A percentile compares a stretch with the other conserved stretches of the same genome.
Evolutionary conservation across 352 stramenopile species (phyloP).

Genomic region (Phytophthora sp.): DNA sequence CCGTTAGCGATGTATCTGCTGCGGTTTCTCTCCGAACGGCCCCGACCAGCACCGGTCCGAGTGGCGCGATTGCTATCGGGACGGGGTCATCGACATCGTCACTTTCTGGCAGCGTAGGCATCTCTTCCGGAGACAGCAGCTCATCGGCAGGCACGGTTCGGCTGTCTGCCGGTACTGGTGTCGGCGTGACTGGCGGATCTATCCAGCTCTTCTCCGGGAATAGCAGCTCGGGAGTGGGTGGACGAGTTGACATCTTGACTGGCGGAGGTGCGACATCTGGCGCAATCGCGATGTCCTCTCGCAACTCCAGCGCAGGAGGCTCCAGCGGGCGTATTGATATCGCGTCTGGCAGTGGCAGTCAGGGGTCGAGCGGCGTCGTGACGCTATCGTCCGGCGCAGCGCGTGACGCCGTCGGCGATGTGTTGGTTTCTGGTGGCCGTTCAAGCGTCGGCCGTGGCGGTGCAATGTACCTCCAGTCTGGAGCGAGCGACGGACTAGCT

Average conservation of each 20-base stretch:
- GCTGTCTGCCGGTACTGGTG: neutral
- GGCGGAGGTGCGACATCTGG: conserved; percentile 7
- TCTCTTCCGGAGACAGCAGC: conserved; percentile 6
- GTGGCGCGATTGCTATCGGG: neutral
- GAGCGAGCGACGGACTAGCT: conserved; percentile 4
- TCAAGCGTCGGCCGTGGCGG: conserved; percentile 9
- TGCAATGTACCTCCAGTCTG: conserved; percentile 12
- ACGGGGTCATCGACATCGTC: conserved; percentile 9
- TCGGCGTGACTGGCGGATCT: conserved; percentile 8
- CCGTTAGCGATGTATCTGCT: conserved; percentile 6
- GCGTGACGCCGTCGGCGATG: conserved; percentile 11
- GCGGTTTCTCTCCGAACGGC: conserved; percentile 8
- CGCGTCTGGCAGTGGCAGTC: conserved; percentile 13
- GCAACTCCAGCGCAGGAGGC: conserved; percentile 6
- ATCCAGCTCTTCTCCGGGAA: conserved; percentile 5
- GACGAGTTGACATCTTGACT: conserved; percentile 2
- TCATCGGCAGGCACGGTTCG: neutral
- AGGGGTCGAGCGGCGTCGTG: conserved; percentile 19
- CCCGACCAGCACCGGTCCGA: conserved; percentile 4
- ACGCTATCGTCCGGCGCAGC: conserved; percentile 16
- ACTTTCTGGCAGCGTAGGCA: conserved; percentile 8
- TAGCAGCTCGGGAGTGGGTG: conserved; percentile 8
- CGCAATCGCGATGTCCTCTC: conserved; percentile 4
- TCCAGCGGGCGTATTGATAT: conserved; percentile 12
- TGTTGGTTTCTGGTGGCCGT: conserved; percentile 14